Conservation (phyloP, 2,329 filamentous ascomycete genomes). For the Aspergillus sp. region DNA sequence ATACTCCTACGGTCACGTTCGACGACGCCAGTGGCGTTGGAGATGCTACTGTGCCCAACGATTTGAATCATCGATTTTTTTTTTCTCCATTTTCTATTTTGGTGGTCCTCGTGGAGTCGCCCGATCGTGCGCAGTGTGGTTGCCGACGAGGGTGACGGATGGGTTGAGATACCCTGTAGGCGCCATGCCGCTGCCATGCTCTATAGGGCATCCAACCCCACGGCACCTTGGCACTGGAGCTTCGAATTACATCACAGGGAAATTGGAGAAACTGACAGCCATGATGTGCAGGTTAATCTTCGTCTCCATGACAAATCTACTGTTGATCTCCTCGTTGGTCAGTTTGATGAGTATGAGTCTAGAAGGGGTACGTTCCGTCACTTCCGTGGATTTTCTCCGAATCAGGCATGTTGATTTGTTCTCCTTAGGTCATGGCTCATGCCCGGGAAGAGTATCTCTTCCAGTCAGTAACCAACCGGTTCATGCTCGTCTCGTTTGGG, state of each 20-base stretch:
- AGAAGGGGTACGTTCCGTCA: constrained; percentile 45
- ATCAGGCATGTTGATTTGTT: constrained; percentile 6
- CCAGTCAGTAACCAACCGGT: constrained; percentile 43
- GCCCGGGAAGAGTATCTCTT: constrained; percentile 63
- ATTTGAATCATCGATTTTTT: constrained; percentile 1
- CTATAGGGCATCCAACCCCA: constrained; percentile 16
- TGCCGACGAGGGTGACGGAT: not conserved
- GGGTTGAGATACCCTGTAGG: not conserved
- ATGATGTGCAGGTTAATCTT: constrained; percentile 52
- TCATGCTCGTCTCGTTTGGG: not conserved
- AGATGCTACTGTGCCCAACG: not conserved
- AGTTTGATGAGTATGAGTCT: constrained; percentile 59
- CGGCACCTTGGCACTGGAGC: constrained; percentile 11
- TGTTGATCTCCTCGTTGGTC: constrained; percentile 60
- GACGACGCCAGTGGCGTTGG: constrained; percentile 9
- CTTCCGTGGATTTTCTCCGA: not conserved
- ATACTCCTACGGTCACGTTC: constrained; percentile 39
- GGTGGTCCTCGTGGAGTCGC: not conserved
- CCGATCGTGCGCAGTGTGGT: not conserved
- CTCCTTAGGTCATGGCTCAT: constrained; percentile 57
- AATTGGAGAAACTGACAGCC: constrained; percentile 13
- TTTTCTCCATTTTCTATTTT: not conserved
- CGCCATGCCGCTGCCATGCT: not conserved
- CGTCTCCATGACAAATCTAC: constrained; percentile 60
- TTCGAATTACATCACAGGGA: constrained; percentile 1